A percentile compares a stretch with the other conserved stretches of the same genome.
Conservation (phyloP, 2,329 filamentous ascomycete species). For the Cytospora mali region DNA sequence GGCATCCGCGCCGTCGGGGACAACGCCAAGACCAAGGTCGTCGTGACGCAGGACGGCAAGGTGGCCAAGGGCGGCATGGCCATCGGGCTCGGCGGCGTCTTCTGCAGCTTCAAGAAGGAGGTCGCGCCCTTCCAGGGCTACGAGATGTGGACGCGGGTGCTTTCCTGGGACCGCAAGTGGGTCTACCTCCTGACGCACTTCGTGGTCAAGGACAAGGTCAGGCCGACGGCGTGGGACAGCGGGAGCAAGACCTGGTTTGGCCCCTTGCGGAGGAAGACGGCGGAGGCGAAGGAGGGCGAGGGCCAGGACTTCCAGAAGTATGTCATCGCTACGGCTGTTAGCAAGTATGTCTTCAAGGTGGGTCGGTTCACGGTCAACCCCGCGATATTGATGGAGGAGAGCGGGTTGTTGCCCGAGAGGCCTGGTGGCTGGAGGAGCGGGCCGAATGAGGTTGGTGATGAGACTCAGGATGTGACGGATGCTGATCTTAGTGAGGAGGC, state of each 20-base stretch:
- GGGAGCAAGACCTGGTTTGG: conserved; percentile 45
- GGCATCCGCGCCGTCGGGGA: conserved; percentile 56
- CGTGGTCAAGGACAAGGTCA: conserved; percentile 62
- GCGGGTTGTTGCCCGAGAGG: conserved; percentile 72
- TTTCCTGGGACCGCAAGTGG: conserved; percentile 83
- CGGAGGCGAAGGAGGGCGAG: conserved; percentile 41
- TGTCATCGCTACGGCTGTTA: conserved; percentile 71
- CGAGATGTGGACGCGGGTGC: conserved; percentile 72
- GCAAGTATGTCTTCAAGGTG: conserved; percentile 83
- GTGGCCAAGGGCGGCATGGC: conserved; percentile 57
- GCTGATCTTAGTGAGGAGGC: conserved; percentile 40
- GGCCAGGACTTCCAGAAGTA: conserved; percentile 59
- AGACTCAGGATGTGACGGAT: conserved; percentile 34
- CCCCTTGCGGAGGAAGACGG: conserved; percentile 35
- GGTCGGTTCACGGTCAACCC: conserved; percentile 84
- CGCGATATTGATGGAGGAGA: conserved; percentile 70
- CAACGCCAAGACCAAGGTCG: conserved; percentile 53
- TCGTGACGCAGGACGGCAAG: conserved; percentile 52
- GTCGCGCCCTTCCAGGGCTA: conserved; percentile 70
- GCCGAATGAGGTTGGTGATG: conserved; percentile 43
- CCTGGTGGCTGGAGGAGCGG: conserved; percentile 66
- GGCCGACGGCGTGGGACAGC: conserved; percentile 57
- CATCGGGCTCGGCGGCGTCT: conserved; percentile 72
- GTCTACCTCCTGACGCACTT: conserved; percentile 76
- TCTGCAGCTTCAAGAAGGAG: conserved; percentile 74